These are phyloP conservation scores for Mycosarcoma maydis DNA, from an alignment of 1,284 basidiomycete genomes.

Conservation along the genomic window DNA sequence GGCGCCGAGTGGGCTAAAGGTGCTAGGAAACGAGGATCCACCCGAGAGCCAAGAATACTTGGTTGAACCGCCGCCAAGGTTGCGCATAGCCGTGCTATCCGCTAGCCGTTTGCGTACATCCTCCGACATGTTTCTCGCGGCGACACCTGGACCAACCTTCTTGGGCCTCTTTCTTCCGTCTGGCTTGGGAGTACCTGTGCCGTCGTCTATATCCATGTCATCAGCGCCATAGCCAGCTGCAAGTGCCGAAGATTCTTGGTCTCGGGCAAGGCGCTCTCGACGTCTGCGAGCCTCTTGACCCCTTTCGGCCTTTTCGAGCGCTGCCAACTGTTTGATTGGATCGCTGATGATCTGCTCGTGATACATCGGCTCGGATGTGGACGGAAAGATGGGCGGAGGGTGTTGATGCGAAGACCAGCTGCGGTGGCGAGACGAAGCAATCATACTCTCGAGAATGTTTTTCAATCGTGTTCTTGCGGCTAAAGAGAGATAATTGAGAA, in stretches of 20 bases:
- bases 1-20: conserved; percentile 27
- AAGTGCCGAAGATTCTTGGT: conserved; percentile 51
- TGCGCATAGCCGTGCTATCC: conserved; percentile 65
- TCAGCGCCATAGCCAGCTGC: conserved; percentile 29
- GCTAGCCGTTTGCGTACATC: conserved; percentile 63
- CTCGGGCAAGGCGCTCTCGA: conserved; percentile 52
- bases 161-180: conserved; percentile 50
- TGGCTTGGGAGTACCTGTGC: conserved; percentile 23
- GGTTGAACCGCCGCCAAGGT: conserved; percentile 51
- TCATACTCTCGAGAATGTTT: conserved; percentile 63
- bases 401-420: conserved; percentile 63
- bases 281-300: conserved; percentile 58
- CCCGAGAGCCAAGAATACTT: conserved; percentile 58
- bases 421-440: conserved; percentile 61
- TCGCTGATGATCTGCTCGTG: conserved; percentile 61
- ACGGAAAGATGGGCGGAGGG: conserved; percentile 46
- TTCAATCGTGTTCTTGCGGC: conserved; percentile 60
- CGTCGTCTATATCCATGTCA: conserved; percentile 43
- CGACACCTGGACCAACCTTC: conserved; percentile 49
- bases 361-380: conserved; percentile 46
- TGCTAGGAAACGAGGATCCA: conserved; percentile 19
- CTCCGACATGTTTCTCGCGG: conserved; percentile 62
- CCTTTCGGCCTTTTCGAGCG: conserved; percentile 63
- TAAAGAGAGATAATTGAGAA: conserved; percentile 63
- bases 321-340: conserved; percentile 58